phyloP scores from a whole-genome alignment of 805 yeast genomes.

The Metahyphopichia silvanorum region DNA sequence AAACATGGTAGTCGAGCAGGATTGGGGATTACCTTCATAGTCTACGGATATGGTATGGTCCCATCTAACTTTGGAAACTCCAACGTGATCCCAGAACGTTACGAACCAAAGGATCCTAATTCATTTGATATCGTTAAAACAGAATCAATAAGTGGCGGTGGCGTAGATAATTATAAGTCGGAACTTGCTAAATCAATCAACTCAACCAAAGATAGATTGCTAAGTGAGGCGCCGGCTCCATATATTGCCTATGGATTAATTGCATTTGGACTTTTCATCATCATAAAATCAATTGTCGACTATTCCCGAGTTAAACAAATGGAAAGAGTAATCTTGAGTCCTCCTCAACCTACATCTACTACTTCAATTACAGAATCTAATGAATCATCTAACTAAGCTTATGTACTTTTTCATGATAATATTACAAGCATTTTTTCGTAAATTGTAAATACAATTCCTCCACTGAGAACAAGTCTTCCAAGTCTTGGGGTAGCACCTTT shows the following conservation, averaged over 20 bases:
- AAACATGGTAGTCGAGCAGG: constrained; percentile 94
- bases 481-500: constrained; percentile 97
- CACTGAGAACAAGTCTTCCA: constrained; percentile 88
- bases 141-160: constrained; percentile 22
- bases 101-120: constrained; percentile 34
- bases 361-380: constrained; percentile 3
- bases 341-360: constrained; percentile 25
- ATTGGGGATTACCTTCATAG: constrained; percentile 76
- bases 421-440: constrained; percentile 82
- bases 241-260: constrained; percentile 61
- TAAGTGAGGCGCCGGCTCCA: constrained; percentile 32
- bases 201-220: constrained; percentile 1
- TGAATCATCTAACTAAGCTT: background rate
- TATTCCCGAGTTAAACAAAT: constrained; percentile 72
- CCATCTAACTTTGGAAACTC: constrained; percentile 40
- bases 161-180: constrained; percentile 25
- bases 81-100: constrained; percentile 28
- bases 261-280: constrained; percentile 63
- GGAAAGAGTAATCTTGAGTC: constrained; percentile 60
- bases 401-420: constrained; percentile 27
- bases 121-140: constrained; percentile 26
- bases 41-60: constrained; percentile 48
- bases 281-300: constrained; percentile 66
- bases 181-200: constrained; percentile 12
- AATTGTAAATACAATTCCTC: constrained; percentile 96